Conservation (phyloP, 345 rosid species). For the Citrus unshiu region DNA sequence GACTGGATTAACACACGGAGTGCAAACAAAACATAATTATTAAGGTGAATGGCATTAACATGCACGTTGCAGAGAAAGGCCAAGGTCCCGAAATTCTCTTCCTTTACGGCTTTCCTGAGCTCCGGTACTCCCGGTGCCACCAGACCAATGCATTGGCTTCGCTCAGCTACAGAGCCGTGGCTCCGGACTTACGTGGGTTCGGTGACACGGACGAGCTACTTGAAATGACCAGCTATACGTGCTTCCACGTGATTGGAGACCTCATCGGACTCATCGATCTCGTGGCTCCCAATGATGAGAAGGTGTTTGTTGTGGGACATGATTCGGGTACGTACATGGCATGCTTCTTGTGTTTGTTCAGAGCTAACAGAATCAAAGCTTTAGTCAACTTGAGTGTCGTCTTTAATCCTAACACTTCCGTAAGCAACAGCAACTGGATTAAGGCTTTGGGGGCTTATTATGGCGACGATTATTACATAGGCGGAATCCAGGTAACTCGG, state of each 20-base stretch:
- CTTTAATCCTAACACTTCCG: too few relatives aligned
- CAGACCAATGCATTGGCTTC: conserved; percentile 56
- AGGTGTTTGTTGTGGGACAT: conserved; percentile 65
- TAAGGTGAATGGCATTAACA: conserved; percentile 37
- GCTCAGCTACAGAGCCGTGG: conserved; percentile 66
- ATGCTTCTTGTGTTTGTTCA: conserved; percentile 48
- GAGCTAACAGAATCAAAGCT: conserved; percentile 63
- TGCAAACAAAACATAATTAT: too few relatives aligned
- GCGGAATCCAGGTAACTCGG: conserved; percentile 59
- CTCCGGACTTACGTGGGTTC: conserved; percentile 80
- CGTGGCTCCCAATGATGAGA: conserved; percentile 30
- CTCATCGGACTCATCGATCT: conserved; percentile 42
- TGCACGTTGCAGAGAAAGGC: conserved; percentile 74
- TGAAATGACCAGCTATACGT: conserved; percentile 37
- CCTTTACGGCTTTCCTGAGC: conserved; percentile 79
- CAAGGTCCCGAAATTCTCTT: conserved; percentile 54
- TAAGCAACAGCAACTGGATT: too few relatives aligned
- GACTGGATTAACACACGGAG: too few relatives aligned
- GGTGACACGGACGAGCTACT: conserved; percentile 69
- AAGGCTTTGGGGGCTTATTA: conserved; percentile 3
- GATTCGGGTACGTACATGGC: conserved; percentile 71
- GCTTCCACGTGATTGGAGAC: conserved; percentile 47
- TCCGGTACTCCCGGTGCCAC: conserved; percentile 88
- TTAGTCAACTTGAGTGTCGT: conserved; percentile 42
- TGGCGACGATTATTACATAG: conserved; percentile 73